Evolutionary conservation across 495 filamentous ascomycete species (phyloP).

Genomic region (Penicillium verhagenii): DNA sequence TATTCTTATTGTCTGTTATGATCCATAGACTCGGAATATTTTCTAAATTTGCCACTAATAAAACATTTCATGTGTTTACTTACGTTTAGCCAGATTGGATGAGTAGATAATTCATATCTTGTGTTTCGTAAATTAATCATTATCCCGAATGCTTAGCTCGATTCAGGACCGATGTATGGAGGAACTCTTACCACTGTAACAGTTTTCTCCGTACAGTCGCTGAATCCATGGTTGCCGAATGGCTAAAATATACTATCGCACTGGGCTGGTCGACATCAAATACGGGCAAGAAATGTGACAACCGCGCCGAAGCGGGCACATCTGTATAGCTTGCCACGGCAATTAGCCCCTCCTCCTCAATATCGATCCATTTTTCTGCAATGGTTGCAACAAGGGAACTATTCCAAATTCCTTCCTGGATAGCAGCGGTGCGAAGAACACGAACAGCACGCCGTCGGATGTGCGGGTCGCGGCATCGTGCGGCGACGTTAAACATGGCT

Average conservation of each 20-base stretch:
- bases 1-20: no score
- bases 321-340: background rate
- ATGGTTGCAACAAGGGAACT: slow-evolving; percentile 54
- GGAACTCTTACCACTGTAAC: slow-evolving; percentile 6
- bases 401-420: slow-evolving; percentile 55
- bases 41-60: no score
- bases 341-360: slow-evolving; percentile 48
- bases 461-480: slow-evolving; percentile 55
- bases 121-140: no score
- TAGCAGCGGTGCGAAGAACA: slow-evolving; percentile 49
- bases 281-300: background rate
- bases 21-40: no score
- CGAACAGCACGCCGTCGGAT: slow-evolving; percentile 56
- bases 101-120: no score
- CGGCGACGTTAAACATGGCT: slow-evolving; percentile 56
- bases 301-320: slow-evolving; percentile 1
- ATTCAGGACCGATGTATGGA: no score
- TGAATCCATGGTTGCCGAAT: background rate
- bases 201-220: slow-evolving; percentile 1
- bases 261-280: slow-evolving; percentile 3
- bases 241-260: slow-evolving; percentile 7
- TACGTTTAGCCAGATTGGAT: no score
- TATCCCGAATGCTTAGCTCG: no score
- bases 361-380: slow-evolving; percentile 51
- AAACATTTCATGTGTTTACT: no score